phyloP scores from a whole-genome alignment of 768 basidiomycete species.

The Ramaria rubella region DNA sequence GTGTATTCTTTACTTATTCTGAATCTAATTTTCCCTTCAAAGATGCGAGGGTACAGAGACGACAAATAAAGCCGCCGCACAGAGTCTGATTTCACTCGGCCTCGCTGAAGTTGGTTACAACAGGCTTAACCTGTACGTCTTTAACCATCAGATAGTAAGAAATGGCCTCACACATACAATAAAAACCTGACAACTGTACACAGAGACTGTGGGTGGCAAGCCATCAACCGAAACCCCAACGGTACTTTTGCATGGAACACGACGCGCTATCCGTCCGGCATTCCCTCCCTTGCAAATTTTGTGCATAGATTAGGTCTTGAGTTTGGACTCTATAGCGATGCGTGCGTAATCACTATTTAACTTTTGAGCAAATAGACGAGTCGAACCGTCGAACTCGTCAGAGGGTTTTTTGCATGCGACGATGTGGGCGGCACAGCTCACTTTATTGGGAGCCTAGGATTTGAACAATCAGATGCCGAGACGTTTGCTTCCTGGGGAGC shows the following conservation, averaged over 20 bases:
- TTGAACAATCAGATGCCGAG: constrained; percentile 41
- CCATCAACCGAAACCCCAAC: constrained; percentile 21
- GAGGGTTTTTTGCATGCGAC: constrained; percentile 41
- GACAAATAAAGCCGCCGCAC: constrained; percentile 36
- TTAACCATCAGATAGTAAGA: neutral
- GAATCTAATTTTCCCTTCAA: neutral
- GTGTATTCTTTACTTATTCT: neutral
- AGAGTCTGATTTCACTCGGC: constrained; percentile 32
- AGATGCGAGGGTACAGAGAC: constrained; percentile 39
- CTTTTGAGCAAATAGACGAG: neutral
- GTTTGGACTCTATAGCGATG: constrained; percentile 14
- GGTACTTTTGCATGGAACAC: constrained; percentile 42
- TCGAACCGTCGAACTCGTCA: constrained; percentile 16
- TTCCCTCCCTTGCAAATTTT: constrained; percentile 33
- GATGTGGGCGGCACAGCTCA: constrained; percentile 39
- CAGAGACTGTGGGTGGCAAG: constrained; percentile 49
- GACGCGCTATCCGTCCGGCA: constrained; percentile 32
- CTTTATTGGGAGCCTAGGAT: constrained; percentile 40
- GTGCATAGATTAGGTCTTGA: constrained; percentile 16
- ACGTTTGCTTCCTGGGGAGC: constrained; percentile 45
- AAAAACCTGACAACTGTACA: too few species aligned
- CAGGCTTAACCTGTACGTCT: constrained; percentile 36
- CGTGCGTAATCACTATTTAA: constrained; percentile 5
- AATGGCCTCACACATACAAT: neutral
- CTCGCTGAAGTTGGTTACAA: constrained; percentile 35